Base-by-base conservation (phyloP, 768 basidiomycete species). In the Rhodotorula diobovata region DNA sequence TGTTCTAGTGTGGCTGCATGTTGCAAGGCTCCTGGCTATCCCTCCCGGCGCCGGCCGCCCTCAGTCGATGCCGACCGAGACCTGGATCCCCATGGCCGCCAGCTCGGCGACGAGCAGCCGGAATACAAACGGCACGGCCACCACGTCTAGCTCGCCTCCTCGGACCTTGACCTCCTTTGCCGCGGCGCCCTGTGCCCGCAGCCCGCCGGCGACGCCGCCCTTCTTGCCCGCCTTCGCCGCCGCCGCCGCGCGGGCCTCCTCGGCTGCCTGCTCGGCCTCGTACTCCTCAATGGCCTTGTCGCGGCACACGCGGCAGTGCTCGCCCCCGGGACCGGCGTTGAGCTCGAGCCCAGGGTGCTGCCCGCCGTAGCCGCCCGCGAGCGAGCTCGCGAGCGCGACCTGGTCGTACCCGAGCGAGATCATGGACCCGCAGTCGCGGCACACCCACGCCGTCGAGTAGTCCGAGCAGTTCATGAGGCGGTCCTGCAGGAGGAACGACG, bases 401-500 rank as follows among this genome's bases (percentile, higher is more conserved):
- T 96, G 91, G 72, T 98, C 94, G 81, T 95, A 98, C 34, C 96
- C 96, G 63, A 99, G 84, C 16, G 94, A 93, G 76, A 98, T 91
- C 64, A 99, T 84, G 79, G 91, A 93, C 28, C 96, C 96, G 79
- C 96, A 99, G 4, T 88, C 90, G 63, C 96, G 86, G 81, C 96
- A 99, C 20, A 98, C 94, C 96, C 96, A 99, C 8, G 96, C 91
- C 0, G 93, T 98, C 37, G 96, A 97, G 81, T 98, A 99, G 81
- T 99, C 96, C 37, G 95, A 98, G 80, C 96, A 99, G 82, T 99
- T 99, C 96, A 99, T 98, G 79, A 99, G 83, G 67, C 96, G 86
- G 82, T 99, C 96, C 84, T 99, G 96, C 34, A 99, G 86, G 51
- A 99, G 85, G 88, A 96, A 99, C 4, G 94, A 93, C 23, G 96